Conservation (phyloP, 805 yeast species). For the Saccharomycopsis schoenii region DNA sequence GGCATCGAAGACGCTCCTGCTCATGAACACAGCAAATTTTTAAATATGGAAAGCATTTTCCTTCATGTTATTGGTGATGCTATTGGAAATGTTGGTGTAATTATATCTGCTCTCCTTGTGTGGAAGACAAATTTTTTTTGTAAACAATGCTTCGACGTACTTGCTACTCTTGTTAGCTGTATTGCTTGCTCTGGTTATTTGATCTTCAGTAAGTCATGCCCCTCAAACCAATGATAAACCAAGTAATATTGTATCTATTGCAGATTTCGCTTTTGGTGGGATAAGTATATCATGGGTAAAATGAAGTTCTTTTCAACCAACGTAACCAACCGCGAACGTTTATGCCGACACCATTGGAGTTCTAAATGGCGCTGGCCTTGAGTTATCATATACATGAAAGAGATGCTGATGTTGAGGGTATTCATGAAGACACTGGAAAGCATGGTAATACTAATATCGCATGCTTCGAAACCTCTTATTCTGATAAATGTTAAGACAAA, state of each 20-base stretch:
- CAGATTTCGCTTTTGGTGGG: conserved; percentile 44
- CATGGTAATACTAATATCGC: conserved; percentile 66
- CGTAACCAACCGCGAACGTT: conserved; percentile 50
- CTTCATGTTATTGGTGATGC: conserved; percentile 96
- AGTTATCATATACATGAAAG: conserved; percentile 57
- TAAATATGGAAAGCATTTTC: conserved; percentile 96
- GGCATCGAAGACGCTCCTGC: conserved; percentile 9
- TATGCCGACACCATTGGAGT: conserved; percentile 62
- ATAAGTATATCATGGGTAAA: conserved; percentile 36
- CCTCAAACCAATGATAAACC: conserved; percentile 42
- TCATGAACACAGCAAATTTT: conserved; percentile 39
- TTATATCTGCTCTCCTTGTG: conserved; percentile 76
- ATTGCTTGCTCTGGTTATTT: background rate
- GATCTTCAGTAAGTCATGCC: conserved; percentile 32
- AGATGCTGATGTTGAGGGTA: conserved; percentile 39
- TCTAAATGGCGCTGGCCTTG: conserved; percentile 58
- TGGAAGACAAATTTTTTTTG: conserved; percentile 90
- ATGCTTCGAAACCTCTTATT: conserved; percentile 51
- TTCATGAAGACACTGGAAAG: conserved; percentile 55
- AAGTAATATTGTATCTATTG: conserved; percentile 41
- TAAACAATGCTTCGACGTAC: conserved; percentile 80
- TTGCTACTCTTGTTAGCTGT: conserved; percentile 52
- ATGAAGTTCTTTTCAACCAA: conserved; percentile 52
- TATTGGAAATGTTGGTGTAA: conserved; percentile 89
- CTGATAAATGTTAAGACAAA: conserved; percentile 29